These are phyloP conservation scores for Wilhelminamyces savonicus DNA, from an alignment of 805 yeast genomes.

Conservation along the genomic window DNA sequence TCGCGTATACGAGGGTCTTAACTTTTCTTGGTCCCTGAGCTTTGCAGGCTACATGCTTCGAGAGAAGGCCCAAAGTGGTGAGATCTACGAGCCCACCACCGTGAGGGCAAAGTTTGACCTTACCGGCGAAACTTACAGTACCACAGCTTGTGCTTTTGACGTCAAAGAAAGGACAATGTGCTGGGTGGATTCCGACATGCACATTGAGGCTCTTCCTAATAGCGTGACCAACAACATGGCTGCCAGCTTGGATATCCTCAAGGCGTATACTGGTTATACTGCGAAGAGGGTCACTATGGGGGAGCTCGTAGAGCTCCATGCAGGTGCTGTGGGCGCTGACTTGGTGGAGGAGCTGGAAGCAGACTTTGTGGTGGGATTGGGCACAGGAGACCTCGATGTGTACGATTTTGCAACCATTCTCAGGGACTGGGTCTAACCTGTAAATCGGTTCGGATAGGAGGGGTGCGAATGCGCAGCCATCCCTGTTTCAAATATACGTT, in stretches of 20 bases:
- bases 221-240: conserved; percentile 1
- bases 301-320: conserved; percentile 4
- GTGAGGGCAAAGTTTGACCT: conserved; percentile 5
- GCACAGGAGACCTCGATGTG: conserved; percentile 5
- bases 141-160: conserved; percentile 3
- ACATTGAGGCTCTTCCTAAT: background rate
- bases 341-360: conserved; percentile 3
- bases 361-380: conserved; percentile 5
- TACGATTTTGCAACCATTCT: conserved; percentile 6
- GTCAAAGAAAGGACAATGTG: conserved; percentile 1
- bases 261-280: too few species aligned
- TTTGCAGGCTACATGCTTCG: conserved; percentile 6
- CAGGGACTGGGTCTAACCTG: conserved; percentile 5
- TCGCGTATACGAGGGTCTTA: conserved; percentile 3
- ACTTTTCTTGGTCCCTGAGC: conserved; percentile 2
- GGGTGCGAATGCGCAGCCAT: too few species aligned
- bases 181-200: conserved; percentile 4
- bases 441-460: too few species aligned
- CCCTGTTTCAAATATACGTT: too few species aligned
- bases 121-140: background rate
- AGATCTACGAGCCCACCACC: conserved; percentile 5
- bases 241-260: too few species aligned
- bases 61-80: conserved; percentile 2
- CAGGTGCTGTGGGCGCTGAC: conserved; percentile 1
- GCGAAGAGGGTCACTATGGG: conserved; percentile 2